Evolutionary conservation across 352 stramenopile genomes (phyloP).

Genomic region (Globisporangium polare): DNA sequence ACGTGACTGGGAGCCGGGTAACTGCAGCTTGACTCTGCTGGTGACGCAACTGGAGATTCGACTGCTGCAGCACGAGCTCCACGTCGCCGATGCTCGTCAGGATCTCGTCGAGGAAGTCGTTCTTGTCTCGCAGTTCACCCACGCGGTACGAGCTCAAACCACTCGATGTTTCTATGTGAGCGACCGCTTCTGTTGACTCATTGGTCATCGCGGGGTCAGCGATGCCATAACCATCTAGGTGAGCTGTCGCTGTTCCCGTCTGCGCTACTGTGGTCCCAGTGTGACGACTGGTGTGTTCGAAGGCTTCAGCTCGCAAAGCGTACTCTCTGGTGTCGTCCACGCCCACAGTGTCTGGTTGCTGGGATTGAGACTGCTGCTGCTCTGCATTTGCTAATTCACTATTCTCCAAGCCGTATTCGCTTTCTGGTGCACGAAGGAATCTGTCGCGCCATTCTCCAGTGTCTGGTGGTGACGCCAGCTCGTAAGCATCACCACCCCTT

Average conservation of each 20-base stretch:
- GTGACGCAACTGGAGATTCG: constrained; percentile 8
- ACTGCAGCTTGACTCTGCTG: neutral
- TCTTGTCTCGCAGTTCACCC: constrained; percentile 21
- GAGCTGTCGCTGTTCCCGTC: too few relatives aligned
- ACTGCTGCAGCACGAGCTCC: constrained; percentile 48
- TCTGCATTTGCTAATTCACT: neutral
- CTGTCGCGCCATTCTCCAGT: neutral
- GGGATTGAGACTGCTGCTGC: neutral
- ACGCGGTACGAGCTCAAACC: too few relatives aligned
- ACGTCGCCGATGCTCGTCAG: constrained; percentile 55
- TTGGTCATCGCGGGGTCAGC: too few relatives aligned
- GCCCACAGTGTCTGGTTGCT: neutral
- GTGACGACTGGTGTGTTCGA: neutral
- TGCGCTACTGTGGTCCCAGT: neutral
- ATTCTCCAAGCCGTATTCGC: neutral
- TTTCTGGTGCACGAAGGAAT: neutral
- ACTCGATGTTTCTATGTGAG: too few relatives aligned
- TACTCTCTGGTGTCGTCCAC: neutral
- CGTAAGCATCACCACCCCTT: neutral
- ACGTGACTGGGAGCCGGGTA: neutral
- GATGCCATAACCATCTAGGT: too few relatives aligned
- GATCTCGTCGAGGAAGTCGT: constrained; percentile 58
- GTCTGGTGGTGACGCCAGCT: constrained; percentile 8
- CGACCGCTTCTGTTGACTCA: too few relatives aligned
- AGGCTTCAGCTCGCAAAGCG: neutral